Base-by-base conservation (phyloP, 257 asterid genomes). In the Nicotiana attenuata region DNA sequence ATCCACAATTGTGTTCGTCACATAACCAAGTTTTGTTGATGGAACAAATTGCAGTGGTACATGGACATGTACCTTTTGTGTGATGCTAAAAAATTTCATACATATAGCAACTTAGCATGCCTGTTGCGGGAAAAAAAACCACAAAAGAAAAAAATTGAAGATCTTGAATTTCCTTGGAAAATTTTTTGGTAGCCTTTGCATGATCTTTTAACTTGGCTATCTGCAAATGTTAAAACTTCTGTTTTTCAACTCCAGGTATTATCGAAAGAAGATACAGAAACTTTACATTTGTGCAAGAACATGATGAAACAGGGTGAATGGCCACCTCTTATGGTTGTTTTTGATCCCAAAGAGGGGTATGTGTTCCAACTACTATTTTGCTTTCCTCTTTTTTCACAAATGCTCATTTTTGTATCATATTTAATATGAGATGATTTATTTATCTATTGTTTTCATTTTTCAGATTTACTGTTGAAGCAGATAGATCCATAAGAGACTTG, bases 271-370 rank as follows among this genome's bases (percentile, higher is more conserved):
- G 96, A 91, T 81, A 63, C 61, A 1, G 94, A 96, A 81, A 90
- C 94, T 50, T 87, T 96, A 89, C 85, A 83, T 63, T 88, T 85
- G 53, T 96, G 98, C 90, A 91, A 94, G 88, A 85, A 69, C 50
- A 96, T 94, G 99, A 92, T 92, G 94, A 91, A 86, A 83, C 88
- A 88, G 82, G 99, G 99, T n/a, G 95, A 92, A 87, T 96, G 97
- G 84, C 97, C 98, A 0, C 98, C 98, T 0, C 98, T 96, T 47
- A 89, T 90, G 93, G 98, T 96, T 80, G 93, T 90, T 3, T 92
- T 81, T 80, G 98, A 96, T 90, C 93, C 95, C 28, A 68, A 60
- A 5, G 99, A 94, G 88, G 99, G 99, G 99, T 93, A 59, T 3
- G 92, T 56, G 5, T 35, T 80, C 9, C 20, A 65, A 26, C 52